A percentile compares a stretch with the other conserved stretches of the same genome.
phyloP scores from a whole-genome alignment of 2,329 filamentous ascomycete species.

The Hypoxylon sp. region DNA sequence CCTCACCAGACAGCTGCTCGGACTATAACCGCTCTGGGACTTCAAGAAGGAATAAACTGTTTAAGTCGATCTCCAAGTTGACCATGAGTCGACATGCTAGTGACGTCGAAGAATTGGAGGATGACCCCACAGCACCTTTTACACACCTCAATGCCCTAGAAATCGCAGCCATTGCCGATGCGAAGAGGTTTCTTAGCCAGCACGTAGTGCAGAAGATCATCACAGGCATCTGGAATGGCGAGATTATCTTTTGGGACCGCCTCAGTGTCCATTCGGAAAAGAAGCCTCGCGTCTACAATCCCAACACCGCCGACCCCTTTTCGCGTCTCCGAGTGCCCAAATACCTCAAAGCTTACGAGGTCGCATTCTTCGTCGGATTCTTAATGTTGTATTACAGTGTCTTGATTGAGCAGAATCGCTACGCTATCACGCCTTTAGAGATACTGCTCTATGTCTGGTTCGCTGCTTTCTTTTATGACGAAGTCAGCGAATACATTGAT shows the following conservation, averaged over 20 bases:
- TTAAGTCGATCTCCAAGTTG: conserved; percentile 70
- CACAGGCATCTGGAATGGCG: conserved; percentile 79
- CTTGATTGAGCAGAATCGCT: conserved; percentile 78
- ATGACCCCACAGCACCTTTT: conserved; percentile 79
- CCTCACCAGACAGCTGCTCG: conserved; percentile 41
- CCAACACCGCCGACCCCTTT: conserved; percentile 72
- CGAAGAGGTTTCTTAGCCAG: conserved; percentile 81
- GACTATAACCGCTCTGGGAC: conserved; percentile 57
- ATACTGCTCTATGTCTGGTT: conserved; percentile 87
- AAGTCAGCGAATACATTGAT: conserved; percentile 86
- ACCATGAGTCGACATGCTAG: conserved; percentile 63
- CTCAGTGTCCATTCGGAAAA: conserved; percentile 75
- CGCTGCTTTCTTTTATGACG: conserved; percentile 88
- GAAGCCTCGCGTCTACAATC: conserved; percentile 76
- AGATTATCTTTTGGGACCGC: conserved; percentile 81
- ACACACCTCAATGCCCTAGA: conserved; percentile 86
- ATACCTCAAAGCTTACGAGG: conserved; percentile 81
- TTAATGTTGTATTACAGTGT: conserved; percentile 89
- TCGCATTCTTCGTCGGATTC: conserved; percentile 78
- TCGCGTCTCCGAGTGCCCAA: conserved; percentile 79
- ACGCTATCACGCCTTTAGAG: conserved; percentile 77
- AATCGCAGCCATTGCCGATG: conserved; percentile 77
- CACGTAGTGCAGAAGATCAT: conserved; percentile 79
- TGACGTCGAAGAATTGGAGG: conserved; percentile 64
- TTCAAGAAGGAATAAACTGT: conserved; percentile 64